phyloP scores from a whole-genome alignment of 1,284 basidiomycete genomes.

The Omphalotus olearius region DNA sequence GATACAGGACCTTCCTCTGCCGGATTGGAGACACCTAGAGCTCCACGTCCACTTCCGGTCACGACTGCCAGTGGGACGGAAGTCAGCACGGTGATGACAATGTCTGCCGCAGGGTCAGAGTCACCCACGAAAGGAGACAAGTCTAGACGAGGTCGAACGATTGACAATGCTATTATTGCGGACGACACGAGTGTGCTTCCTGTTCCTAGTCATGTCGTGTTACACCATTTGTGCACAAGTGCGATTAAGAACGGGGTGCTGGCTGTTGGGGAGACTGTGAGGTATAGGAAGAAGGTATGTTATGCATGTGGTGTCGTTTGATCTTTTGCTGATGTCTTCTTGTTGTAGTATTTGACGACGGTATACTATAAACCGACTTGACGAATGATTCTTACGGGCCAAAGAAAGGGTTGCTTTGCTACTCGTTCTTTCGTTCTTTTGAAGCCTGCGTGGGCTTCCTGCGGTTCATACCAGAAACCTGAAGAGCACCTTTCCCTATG shows the following conservation, averaged over 20 bases:
- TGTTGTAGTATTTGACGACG: slow-evolving; percentile 47
- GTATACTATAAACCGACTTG: slow-evolving; percentile 52
- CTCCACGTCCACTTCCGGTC: slow-evolving; percentile 22
- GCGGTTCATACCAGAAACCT: no score
- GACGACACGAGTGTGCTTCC: slow-evolving; percentile 93
- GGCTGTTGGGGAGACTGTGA: slow-evolving; percentile 89
- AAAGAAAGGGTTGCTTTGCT: no score
- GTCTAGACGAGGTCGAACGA: background rate
- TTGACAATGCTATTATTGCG: slow-evolving; percentile 34
- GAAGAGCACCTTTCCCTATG: no score
- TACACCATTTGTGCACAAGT: slow-evolving; percentile 94
- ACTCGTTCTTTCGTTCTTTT: no score
- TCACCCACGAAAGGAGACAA: no score
- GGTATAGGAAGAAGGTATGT: slow-evolving; percentile 81
- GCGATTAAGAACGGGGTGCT: slow-evolving; percentile 93
- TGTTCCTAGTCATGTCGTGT: slow-evolving; percentile 90
- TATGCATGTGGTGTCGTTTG: slow-evolving; percentile 1
- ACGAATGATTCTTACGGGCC: no score
- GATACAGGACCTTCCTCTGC: background rate
- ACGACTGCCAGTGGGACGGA: slow-evolving; percentile 43
- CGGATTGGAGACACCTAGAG: background rate
- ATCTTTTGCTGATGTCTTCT: background rate
- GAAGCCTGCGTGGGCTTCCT: no score
- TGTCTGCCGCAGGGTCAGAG: slow-evolving; percentile 11
- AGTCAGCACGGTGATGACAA: slow-evolving; percentile 18